These are phyloP conservation scores for Cardamine chenopodiifolia DNA, from an alignment of 345 rosid species.

Conservation along the genomic window DNA sequence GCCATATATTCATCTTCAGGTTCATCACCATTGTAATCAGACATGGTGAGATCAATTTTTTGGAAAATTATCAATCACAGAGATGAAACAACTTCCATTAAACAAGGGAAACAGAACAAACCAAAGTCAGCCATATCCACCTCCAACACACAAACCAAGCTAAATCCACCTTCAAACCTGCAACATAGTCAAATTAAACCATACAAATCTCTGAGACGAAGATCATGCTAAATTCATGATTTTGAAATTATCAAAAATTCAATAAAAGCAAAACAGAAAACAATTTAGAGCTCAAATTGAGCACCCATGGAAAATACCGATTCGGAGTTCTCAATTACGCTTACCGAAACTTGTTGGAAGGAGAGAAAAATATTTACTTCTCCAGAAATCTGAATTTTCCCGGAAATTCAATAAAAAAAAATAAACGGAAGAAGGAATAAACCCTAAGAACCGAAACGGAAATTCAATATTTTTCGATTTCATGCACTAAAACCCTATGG, in stretches of 20 bases:
- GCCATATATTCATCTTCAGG: slow-evolving; percentile 58
- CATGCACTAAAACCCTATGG: slow-evolving; percentile 23
- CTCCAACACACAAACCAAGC: neutral
- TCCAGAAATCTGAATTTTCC: slow-evolving; percentile 21
- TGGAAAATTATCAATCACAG: slow-evolving; percentile 17
- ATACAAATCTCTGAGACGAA: slow-evolving; percentile 17
- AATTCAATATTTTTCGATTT: neutral
- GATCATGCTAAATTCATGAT: neutral
- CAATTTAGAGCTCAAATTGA: neutral
- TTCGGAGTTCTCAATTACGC: slow-evolving; percentile 16
- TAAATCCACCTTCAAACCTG: slow-evolving; percentile 24
- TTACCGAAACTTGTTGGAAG: neutral
- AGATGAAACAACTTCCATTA: slow-evolving; percentile 28
- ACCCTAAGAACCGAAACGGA: neutral
- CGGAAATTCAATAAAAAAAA: neutral
- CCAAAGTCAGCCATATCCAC: slow-evolving; percentile 43
- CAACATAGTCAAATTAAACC: neutral
- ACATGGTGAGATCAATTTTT: slow-evolving; percentile 47
- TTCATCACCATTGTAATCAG: slow-evolving; percentile 60
- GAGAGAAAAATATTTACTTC: neutral
- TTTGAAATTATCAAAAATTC: neutral
- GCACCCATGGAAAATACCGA: neutral
- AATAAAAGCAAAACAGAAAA: neutral
- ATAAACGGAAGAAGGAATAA: neutral
- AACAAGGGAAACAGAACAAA: slow-evolving; percentile 37